These are phyloP conservation scores for Cordyceps cicadae DNA, from an alignment of 2,329 filamentous ascomycete species.

Conservation along the genomic window DNA sequence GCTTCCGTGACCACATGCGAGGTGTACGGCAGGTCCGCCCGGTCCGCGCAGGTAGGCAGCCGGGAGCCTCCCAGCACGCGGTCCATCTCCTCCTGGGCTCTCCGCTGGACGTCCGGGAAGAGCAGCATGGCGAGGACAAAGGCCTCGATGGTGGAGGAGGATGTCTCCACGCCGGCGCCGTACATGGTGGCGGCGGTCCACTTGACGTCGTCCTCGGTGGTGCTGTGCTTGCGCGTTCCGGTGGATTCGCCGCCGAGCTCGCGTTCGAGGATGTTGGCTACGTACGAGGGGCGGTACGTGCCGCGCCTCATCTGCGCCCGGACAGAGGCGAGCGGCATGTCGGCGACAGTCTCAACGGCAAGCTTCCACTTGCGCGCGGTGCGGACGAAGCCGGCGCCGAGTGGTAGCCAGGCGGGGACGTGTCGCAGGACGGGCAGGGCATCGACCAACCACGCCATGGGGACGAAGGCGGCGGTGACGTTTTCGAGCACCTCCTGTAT, in stretches of 20 bases:
- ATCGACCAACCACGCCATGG: neutral
- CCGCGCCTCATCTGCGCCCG: conserved; percentile 12
- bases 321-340: conserved; percentile 17
- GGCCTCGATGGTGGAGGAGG: neutral
- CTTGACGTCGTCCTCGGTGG: conserved; percentile 12
- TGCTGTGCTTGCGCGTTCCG: neutral
- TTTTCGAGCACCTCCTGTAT: conserved; percentile 8
- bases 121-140: conserved; percentile 19
- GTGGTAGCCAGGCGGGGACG: neutral
- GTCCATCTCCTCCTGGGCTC: conserved; percentile 21
- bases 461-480: neutral
- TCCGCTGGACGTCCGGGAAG: conserved; percentile 18
- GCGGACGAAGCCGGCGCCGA: neutral
- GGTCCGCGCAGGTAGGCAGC: conserved; percentile 19
- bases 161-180: conserved; percentile 12
- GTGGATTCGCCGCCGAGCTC: neutral
- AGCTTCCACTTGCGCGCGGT: neutral
- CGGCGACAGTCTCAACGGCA: conserved; percentile 10
- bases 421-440: neutral
- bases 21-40: conserved; percentile 22
- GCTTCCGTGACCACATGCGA: conserved; percentile 24
- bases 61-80: conserved; percentile 21
- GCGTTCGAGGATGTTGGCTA: conserved; percentile 14
- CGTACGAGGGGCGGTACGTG: conserved; percentile 12
- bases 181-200: conserved; percentile 16